phyloP scores from a whole-genome alignment of 352 stramenopile genomes.

The Globisporangium yorkense region DNA sequence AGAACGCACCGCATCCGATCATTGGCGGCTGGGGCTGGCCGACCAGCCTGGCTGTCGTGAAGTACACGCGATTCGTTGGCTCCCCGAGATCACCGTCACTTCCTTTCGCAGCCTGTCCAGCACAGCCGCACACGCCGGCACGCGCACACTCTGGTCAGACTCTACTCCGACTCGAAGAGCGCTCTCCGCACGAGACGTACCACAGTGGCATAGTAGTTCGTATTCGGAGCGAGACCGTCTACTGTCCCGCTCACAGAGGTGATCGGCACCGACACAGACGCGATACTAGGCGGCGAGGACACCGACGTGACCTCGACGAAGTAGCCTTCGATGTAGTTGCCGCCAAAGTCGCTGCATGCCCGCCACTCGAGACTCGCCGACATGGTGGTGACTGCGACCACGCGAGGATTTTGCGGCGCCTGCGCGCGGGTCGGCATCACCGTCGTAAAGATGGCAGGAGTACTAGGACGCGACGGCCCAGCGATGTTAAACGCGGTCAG shows the following conservation, averaged over 20 bases:
- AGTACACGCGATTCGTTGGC: slow-evolving; percentile 32
- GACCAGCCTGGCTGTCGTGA: slow-evolving; percentile 23
- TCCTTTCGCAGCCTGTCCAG: slow-evolving; percentile 23
- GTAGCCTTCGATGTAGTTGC: slow-evolving; percentile 35
- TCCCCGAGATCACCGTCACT: slow-evolving; percentile 20
- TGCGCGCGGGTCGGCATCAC: slow-evolving; percentile 19
- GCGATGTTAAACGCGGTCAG: slow-evolving; percentile 32
- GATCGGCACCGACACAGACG: slow-evolving; percentile 12
- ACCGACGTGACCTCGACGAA: slow-evolving; percentile 15
- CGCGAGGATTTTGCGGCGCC: slow-evolving; percentile 21
- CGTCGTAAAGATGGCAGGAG: slow-evolving; percentile 18
- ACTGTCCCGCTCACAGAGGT: slow-evolving; percentile 19
- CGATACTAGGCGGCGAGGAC: background rate
- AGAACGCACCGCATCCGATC: slow-evolving; percentile 42
- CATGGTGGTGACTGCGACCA: slow-evolving; percentile 8
- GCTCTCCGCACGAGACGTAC: slow-evolving; percentile 19
- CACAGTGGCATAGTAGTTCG: slow-evolving; percentile 37
- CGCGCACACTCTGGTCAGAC: background rate
- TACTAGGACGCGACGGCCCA: slow-evolving; percentile 25
- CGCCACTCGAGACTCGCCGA: slow-evolving; percentile 29
- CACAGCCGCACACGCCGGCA: background rate
- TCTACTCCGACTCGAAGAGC: background rate
- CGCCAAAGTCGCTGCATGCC: slow-evolving; percentile 36
- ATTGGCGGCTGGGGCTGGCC: slow-evolving; percentile 36
- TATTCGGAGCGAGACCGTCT: slow-evolving; percentile 13